Evolutionary conservation across 805 yeast species (phyloP).

Genomic region (Yarrowia alimentaria): DNA sequence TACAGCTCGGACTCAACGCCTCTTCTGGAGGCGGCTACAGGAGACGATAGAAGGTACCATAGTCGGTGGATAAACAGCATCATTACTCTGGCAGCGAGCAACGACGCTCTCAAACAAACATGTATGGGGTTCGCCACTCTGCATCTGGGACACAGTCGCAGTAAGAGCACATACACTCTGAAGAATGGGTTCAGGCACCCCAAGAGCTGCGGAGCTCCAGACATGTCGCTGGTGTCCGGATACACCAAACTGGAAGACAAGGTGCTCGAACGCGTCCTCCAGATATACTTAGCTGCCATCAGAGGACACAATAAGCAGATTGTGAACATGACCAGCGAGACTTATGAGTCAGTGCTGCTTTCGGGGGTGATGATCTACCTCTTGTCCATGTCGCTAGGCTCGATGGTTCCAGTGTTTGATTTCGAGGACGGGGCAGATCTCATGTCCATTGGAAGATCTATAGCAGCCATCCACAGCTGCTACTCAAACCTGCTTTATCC

Average conservation of each 20-base stretch:
- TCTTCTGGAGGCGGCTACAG: conserved; percentile 5
- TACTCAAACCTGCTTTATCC: background rate
- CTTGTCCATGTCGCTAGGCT: conserved; percentile 12
- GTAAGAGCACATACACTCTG: too few species aligned
- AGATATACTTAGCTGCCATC: too few species aligned
- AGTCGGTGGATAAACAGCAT: conserved; percentile 2
- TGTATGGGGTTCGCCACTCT: conserved; percentile 7
- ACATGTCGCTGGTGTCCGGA: conserved; percentile 1
- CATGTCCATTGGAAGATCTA: background rate
- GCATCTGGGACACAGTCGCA: too few species aligned
- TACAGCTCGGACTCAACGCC: conserved; percentile 5
- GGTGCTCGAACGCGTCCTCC: conserved; percentile 1
- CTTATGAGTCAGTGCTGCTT: background rate
- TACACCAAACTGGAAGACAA: background rate
- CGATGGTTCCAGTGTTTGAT: conserved; percentile 1
- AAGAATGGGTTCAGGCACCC: background rate
- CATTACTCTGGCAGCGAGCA: background rate
- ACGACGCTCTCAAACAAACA: conserved; percentile 7
- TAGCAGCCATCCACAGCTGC: background rate
- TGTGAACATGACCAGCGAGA: background rate
- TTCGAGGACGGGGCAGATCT: conserved; percentile 11
- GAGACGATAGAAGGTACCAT: background rate
- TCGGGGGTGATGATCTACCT: conserved; percentile 4
- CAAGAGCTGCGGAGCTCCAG: background rate
- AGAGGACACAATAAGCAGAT: background rate